These are phyloP conservation scores for Senecio squalidus DNA, from an alignment of 140 eudicot genomes.

Conservation along the genomic window DNA sequence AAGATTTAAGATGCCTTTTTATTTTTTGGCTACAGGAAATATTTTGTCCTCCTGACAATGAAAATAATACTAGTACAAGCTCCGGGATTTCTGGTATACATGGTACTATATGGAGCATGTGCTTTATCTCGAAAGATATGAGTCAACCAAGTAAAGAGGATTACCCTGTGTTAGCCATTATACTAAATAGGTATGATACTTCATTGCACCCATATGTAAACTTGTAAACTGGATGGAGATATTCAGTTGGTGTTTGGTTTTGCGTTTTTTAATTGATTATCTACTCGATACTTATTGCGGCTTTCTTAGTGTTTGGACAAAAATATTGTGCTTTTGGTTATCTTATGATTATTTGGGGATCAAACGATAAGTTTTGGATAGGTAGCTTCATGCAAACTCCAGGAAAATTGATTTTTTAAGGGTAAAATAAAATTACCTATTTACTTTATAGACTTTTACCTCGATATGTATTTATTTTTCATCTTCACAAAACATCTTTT, in stretches of 20 bases:
- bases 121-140: conserved; percentile 70
- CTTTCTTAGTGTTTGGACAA: too few species aligned
- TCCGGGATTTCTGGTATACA: conserved; percentile 36
- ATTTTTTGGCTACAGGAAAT: conserved; percentile 45
- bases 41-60: conserved; percentile 60
- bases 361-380: not conserved
- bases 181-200: conserved; percentile 67
- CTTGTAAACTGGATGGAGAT: conserved; percentile 8
- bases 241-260: too few species aligned
- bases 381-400: too few species aligned
- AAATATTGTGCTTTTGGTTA: too few species aligned
- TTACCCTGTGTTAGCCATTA: conserved; percentile 74
- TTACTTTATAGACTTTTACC: too few species aligned
- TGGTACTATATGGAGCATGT: conserved; percentile 99
- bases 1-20: conserved; percentile 4
- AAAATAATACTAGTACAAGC: conserved; percentile 36
- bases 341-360: not conserved
- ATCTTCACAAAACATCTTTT: not conserved
- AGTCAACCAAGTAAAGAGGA: conserved; percentile 46
- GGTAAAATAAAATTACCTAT: too few species aligned
- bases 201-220: conserved; percentile 1
- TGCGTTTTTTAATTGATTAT: too few species aligned
- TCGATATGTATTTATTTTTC: too few species aligned
- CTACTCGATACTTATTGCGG: too few species aligned
- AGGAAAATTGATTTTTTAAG: too few species aligned